phyloP scores from a whole-genome alignment of 306 rosid genomes.

The Mucuna pruriens region DNA sequence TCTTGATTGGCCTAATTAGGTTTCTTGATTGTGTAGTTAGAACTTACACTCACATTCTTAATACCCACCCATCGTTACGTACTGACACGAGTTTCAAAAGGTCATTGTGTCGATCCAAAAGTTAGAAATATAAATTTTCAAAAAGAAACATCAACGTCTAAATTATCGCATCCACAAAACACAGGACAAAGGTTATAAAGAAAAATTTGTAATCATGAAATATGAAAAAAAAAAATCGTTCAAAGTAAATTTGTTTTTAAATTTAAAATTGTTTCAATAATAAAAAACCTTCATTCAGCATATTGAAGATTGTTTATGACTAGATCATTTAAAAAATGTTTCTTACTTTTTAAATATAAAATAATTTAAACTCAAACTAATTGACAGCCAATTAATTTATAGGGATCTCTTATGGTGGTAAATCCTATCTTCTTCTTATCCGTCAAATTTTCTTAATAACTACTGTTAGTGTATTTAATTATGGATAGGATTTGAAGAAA shows the following conservation, averaged over 20 bases:
- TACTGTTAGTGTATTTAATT: too few species aligned
- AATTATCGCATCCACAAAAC: not conserved
- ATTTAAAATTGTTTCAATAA: too few species aligned
- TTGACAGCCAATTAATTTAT: too few species aligned
- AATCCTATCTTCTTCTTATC: too few species aligned
- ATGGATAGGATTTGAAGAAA: too few species aligned
- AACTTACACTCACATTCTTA: not conserved
- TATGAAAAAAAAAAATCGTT: not conserved
- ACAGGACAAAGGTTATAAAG: not conserved
- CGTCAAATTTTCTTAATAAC: too few species aligned
- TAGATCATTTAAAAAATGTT: too few species aligned
- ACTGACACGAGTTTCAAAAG: constrained; percentile 36
- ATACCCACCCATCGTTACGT: not conserved
- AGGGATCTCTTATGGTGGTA: too few species aligned
- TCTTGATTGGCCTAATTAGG: constrained; percentile 23
- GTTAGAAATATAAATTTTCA: not conserved
- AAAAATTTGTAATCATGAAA: not conserved
- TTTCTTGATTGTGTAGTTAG: not conserved
- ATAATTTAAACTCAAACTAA: too few species aligned
- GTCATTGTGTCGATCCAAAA: not conserved
- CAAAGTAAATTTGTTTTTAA: not conserved
- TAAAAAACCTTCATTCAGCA: too few species aligned
- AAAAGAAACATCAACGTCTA: not conserved
- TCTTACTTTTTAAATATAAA: too few species aligned
- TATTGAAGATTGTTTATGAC: too few species aligned